Conservation (phyloP, 2,329 filamentous ascomycete genomes). For the Venturia oleaginea region DNA sequence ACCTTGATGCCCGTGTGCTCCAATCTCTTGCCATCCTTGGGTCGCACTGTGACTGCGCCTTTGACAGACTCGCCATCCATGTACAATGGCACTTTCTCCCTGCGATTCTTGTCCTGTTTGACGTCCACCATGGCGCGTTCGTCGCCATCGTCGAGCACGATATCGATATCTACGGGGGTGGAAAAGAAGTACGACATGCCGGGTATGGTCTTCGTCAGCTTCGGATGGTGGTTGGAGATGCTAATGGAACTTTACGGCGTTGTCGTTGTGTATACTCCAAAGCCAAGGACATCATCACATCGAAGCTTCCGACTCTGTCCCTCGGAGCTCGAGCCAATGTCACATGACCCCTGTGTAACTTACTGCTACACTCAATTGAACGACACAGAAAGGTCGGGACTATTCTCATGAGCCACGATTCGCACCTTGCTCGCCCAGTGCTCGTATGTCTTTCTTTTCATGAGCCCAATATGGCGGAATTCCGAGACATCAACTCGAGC, state of each 20-base stretch:
- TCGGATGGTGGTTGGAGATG: background rate
- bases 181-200: constrained; percentile 89
- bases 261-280: background rate
- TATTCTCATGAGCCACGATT: background rate
- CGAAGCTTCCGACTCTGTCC: too few relatives aligned
- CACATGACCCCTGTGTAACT: background rate
- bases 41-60: constrained; percentile 86
- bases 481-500: background rate
- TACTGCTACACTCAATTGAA: too few relatives aligned
- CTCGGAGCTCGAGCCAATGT: background rate
- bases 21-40: constrained; percentile 94
- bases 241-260: background rate
- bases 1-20: constrained; percentile 99
- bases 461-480: background rate
- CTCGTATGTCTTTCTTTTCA: background rate
- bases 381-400: background rate
- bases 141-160: constrained; percentile 92
- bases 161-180: constrained; percentile 96
- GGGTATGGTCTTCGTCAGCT: background rate
- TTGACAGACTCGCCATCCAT: constrained; percentile 98
- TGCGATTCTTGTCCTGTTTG: constrained; percentile 95
- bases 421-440: background rate
- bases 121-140: constrained; percentile 93
- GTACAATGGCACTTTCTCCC: constrained; percentile 93
- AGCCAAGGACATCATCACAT: background rate